These are phyloP conservation scores for Hanseniaspora sp. DNA, from an alignment of 1,139 yeast species.

Conservation along the genomic window DNA sequence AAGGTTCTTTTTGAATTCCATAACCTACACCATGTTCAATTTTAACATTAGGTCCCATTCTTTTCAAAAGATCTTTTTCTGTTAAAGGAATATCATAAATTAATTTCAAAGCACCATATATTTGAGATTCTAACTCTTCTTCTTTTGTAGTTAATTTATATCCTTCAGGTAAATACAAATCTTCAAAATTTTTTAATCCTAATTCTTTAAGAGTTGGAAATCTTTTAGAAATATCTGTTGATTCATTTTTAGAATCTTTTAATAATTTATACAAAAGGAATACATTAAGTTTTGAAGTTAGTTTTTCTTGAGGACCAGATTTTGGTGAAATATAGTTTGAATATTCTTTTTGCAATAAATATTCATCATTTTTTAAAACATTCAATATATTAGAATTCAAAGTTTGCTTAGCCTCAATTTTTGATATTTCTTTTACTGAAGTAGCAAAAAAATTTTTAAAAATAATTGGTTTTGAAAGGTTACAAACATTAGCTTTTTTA, in stretches of 20 bases:
- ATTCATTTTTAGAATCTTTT: slow-evolving; percentile 4
- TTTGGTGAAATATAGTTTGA: background rate
- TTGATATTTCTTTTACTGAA: background rate
- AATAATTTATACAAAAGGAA: slow-evolving; percentile 10
- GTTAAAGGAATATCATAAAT: slow-evolving; percentile 5
- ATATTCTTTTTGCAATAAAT: background rate
- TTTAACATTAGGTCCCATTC: slow-evolving; percentile 13
- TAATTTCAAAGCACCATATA: slow-evolving; percentile 5
- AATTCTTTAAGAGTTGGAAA: slow-evolving; percentile 12
- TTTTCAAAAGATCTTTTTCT: slow-evolving; percentile 4
- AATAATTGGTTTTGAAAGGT: background rate
- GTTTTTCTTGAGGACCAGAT: slow-evolving; percentile 6
- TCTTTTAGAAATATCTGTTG: background rate
- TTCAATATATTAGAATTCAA: background rate
- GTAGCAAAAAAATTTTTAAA: background rate
- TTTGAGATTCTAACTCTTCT: slow-evolving; percentile 2
- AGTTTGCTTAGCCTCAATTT: background rate
- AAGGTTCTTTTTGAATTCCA: slow-evolving; percentile 14
- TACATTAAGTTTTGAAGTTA: slow-evolving; percentile 11
- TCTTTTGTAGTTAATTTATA: slow-evolving; percentile 1
- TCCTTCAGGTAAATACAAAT: slow-evolving; percentile 4
- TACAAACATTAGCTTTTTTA: background rate
- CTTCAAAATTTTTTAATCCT: background rate
- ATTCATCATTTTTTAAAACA: background rate
- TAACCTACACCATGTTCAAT: slow-evolving; percentile 12